Conservation (phyloP, 441 rosid genomes). For the Bocquillonia castaneifolia region DNA sequence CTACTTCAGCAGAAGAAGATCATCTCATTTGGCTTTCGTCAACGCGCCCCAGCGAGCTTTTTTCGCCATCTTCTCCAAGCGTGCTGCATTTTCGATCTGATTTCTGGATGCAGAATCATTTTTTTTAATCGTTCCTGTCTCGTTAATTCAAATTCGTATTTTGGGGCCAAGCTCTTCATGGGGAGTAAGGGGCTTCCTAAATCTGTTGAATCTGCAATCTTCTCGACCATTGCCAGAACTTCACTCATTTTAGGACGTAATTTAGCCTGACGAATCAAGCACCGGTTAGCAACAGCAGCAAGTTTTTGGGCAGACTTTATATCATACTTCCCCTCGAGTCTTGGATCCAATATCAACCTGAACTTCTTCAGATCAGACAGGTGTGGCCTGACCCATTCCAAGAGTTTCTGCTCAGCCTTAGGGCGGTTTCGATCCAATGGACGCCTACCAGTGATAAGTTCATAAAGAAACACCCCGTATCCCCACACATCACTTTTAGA, state of each 20-base stretch:
- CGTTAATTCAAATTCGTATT: constrained; percentile 32
- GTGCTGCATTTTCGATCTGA: constrained; percentile 48
- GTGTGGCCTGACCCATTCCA: constrained; percentile 71
- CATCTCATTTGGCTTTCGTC: not conserved
- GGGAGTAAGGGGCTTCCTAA: constrained; percentile 34
- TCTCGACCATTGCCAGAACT: constrained; percentile 56
- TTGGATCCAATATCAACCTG: constrained; percentile 55
- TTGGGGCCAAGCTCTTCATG: constrained; percentile 34
- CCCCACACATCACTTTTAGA: constrained; percentile 81
- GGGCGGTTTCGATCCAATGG: constrained; percentile 66
- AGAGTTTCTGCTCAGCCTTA: constrained; percentile 48
- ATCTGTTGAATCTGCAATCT: constrained; percentile 40
- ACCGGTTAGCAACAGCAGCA: constrained; percentile 60
- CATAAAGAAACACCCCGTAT: constrained; percentile 75
- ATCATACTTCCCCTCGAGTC: constrained; percentile 63
- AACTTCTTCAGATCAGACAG: constrained; percentile 51
- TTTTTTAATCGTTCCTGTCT: constrained; percentile 40
- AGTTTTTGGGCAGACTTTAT: constrained; percentile 55
- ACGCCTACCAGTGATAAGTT: constrained; percentile 68
- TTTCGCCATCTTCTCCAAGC: constrained; percentile 49
- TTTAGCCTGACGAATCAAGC: constrained; percentile 57
- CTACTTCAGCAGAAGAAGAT: not conserved
- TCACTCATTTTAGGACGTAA: constrained; percentile 75
- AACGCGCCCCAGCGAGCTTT: constrained; percentile 35
- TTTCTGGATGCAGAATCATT: constrained; percentile 42